phyloP scores from a whole-genome alignment of 1,139 yeast species.

The Pneumocystis jirovecii region DNA sequence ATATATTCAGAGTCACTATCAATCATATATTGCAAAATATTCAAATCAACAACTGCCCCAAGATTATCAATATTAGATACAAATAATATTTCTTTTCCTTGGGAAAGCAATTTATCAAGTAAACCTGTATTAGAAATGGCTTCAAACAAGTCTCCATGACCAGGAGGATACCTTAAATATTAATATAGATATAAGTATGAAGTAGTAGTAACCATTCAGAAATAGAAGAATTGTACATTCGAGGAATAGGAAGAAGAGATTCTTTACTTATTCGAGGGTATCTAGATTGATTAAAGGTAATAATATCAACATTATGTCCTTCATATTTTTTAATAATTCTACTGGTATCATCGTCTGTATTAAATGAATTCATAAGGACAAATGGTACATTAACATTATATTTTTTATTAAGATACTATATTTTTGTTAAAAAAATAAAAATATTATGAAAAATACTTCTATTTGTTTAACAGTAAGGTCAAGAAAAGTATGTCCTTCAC shows the following conservation, averaged over 20 bases:
- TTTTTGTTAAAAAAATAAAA: not conserved
- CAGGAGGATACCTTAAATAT: constrained; percentile 60
- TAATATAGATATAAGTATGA: not conserved
- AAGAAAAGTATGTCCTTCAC: constrained; percentile 94
- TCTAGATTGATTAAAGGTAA: constrained; percentile 92
- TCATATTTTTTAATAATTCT: constrained; percentile 91
- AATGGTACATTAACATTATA: constrained; percentile 90
- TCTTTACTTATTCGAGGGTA: constrained; percentile 93
- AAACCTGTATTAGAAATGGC: constrained; percentile 80
- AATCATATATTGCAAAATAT: constrained; percentile 82
- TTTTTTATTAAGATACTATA: constrained; percentile 61
- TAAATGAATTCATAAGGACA: constrained; percentile 93
- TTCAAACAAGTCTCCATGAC: constrained; percentile 96
- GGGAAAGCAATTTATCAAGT: constrained; percentile 73
- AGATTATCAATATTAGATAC: constrained; percentile 96
- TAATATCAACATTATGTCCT: constrained; percentile 88
- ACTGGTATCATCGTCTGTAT: constrained; percentile 91
- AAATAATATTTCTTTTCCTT: constrained; percentile 87
- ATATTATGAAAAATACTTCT: constrained; percentile 28
- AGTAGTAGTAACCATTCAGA: constrained; percentile 46
- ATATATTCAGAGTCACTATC: constrained; percentile 85
- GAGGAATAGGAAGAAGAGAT: constrained; percentile 86
- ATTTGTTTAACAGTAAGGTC: constrained; percentile 93
- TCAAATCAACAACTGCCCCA: constrained; percentile 94
- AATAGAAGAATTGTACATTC: constrained; percentile 52